Percentiles rank a stretch among this genome's conserved stretches.
These are phyloP conservation scores for Candida anglica DNA, from an alignment of 805 yeast genomes.

Conservation along the genomic window DNA sequence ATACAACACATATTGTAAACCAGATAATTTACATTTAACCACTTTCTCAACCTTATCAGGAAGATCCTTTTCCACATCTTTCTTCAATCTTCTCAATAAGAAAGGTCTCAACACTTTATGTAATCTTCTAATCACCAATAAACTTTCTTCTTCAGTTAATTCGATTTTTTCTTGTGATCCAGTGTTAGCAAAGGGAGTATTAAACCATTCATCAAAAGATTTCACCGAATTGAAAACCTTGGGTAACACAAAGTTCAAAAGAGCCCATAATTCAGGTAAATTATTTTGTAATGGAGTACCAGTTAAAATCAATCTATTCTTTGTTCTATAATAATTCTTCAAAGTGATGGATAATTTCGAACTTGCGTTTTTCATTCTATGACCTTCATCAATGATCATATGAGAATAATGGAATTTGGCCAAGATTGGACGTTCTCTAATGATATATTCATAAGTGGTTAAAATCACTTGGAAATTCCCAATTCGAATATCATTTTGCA, in stretches of 20 bases:
- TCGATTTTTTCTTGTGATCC: slow-evolving; percentile 80
- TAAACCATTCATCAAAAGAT: slow-evolving; percentile 87
- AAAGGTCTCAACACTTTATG: slow-evolving; percentile 86
- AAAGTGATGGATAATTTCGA: slow-evolving; percentile 72
- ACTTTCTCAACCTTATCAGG: slow-evolving; percentile 85
- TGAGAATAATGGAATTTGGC: slow-evolving; percentile 73
- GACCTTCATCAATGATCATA: slow-evolving; percentile 91
- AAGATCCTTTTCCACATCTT: slow-evolving; percentile 81
- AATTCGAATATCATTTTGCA: slow-evolving; percentile 59
- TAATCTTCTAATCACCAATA: slow-evolving; percentile 76
- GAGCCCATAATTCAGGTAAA: slow-evolving; percentile 82
- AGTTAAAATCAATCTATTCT: slow-evolving; percentile 74
- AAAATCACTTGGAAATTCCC: slow-evolving; percentile 74
- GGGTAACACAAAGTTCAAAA: slow-evolving; percentile 76
- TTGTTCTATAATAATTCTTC: slow-evolving; percentile 67
- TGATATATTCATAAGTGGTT: slow-evolving; percentile 80
- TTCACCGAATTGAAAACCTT: slow-evolving; percentile 82
- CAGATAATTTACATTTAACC: slow-evolving; percentile 72
- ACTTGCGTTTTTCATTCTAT: slow-evolving; percentile 77
- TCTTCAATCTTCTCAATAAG: slow-evolving; percentile 76
- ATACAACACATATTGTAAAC: slow-evolving; percentile 65
- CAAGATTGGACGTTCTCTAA: slow-evolving; percentile 69
- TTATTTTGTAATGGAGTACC: slow-evolving; percentile 88
- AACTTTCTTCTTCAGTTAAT: slow-evolving; percentile 80
- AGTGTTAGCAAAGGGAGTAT: slow-evolving; percentile 82